Evolutionary conservation across 2,329 filamentous ascomycete genomes (phyloP), one percentile per base, ranked within the genome.

Genomic region (Helotiales sp.): DNA sequence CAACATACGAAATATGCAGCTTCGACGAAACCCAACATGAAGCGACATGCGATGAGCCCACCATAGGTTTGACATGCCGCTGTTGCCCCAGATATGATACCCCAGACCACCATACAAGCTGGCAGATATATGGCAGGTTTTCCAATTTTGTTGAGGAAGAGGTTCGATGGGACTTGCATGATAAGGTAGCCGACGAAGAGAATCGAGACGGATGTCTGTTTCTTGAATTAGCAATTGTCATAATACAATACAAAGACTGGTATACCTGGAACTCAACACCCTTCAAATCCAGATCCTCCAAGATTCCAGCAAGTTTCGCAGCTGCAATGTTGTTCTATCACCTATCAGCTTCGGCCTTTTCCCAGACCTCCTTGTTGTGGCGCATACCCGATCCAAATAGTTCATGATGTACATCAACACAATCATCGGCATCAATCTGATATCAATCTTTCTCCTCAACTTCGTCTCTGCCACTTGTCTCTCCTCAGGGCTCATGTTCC

Each of bases 381-480:
- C 5, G 70, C 71, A 67, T 67, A 67, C 66, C 42, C 70, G 61
- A 63, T 86, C 83, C 12, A 88, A 73, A 67, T 87, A 88, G 66
- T 88, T 89, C 75, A 89, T 76, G 63, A 89, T 85, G 64, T 88
- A 90, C 78, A 90, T 88, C 47, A 89, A 65, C 52, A 89, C 82
- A 40, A 89, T 76, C 73, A 86, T 85, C 0, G 87, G 87, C 65
- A 91, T 75, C 29, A 90, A 70, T 52, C 86, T 76, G 8, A 81
- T 64, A 69, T 91, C 88, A 54, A 90, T 83, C 70, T 88, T 90
- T 60, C 80, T 78, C 57, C 80, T 76, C 52, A 91, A 72, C 51
- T 76, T 79, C 57, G 73, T 77, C 69, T 91, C 87, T 1, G 83
- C 75, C 5, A 69, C 66, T 0, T 70, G 55, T 34, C 82, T 77